Percentiles rank a stretch among this genome's conserved stretches.
These are phyloP conservation scores for Xylariaceae sp. DNA, from an alignment of 2,329 filamentous ascomycete species.

Conservation along the genomic window DNA sequence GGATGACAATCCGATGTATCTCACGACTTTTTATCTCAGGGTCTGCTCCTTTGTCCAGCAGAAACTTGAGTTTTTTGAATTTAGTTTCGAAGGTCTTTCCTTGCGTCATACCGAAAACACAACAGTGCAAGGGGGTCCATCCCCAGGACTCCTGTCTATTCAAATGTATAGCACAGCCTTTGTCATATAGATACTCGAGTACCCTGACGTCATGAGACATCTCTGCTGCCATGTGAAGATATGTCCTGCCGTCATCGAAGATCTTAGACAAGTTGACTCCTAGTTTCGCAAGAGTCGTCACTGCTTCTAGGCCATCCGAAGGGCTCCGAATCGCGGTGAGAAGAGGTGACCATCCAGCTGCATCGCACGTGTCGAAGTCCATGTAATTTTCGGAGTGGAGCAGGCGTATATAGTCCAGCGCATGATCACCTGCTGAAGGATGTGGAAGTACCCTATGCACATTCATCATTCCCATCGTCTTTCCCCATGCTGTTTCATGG, in stretches of 20 bases:
- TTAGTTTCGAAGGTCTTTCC: no score
- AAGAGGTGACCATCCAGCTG: neutral
- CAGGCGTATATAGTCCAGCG: neutral
- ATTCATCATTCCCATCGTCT: neutral
- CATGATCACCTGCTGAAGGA: neutral
- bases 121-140: constrained; percentile 1
- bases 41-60: neutral
- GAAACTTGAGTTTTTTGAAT: neutral
- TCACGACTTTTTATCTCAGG: neutral
- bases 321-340: neutral
- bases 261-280: neutral
- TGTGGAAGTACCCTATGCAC: neutral
- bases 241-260: constrained; percentile 1
- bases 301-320: neutral
- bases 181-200: neutral
- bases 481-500: neutral
- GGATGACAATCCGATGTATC: neutral
- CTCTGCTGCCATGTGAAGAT: neutral
- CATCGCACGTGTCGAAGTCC: neutral
- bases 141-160: constrained; percentile 1
- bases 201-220: neutral
- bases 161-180: neutral
- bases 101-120: neutral
- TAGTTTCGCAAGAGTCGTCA: neutral
- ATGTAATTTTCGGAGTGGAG: neutral